Percentiles rank a stretch among this genome's conserved stretches.
Conservation (phyloP, 2,329 filamentous ascomycete species). For the Dichotomopilus funicola region DNA sequence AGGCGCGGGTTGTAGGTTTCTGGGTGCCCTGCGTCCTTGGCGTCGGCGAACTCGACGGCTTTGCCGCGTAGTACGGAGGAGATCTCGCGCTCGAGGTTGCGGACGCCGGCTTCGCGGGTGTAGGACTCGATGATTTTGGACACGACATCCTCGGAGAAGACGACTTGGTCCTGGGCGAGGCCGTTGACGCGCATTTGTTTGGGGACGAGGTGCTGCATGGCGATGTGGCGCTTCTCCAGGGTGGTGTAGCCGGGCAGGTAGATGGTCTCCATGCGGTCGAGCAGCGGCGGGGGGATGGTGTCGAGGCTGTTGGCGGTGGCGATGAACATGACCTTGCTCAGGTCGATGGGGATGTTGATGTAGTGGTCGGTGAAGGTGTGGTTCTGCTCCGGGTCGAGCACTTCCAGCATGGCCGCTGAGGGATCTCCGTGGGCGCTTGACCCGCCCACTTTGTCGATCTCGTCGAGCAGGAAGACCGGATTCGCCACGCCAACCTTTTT, state of each 20-base stretch:
- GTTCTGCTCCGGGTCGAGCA: slow-evolving; percentile 95
- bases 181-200: slow-evolving; percentile 94
- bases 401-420: slow-evolving; percentile 94
- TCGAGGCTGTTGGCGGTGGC: slow-evolving; percentile 93
- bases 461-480: slow-evolving; percentile 89
- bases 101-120: slow-evolving; percentile 91
- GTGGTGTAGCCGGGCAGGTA: slow-evolving; percentile 92
- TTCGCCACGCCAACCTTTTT: slow-evolving; percentile 96
- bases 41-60: slow-evolving; percentile 90
- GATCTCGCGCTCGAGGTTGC: slow-evolving; percentile 92
- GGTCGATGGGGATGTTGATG: slow-evolving; percentile 87
- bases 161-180: slow-evolving; percentile 66
- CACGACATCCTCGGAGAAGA: slow-evolving; percentile 74
- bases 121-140: slow-evolving; percentile 95
- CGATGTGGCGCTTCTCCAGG: slow-evolving; percentile 93
- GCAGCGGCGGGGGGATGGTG: slow-evolving; percentile 85
- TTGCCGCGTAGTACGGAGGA: slow-evolving; percentile 91
- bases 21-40: slow-evolving; percentile 64
- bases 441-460: slow-evolving; percentile 93
- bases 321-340: slow-evolving; percentile 96
- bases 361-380: slow-evolving; percentile 94
- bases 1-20: slow-evolving; percentile 68
- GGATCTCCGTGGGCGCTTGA: slow-evolving; percentile 93
- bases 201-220: slow-evolving; percentile 84
- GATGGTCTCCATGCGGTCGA: slow-evolving; percentile 97